phyloP scores from a whole-genome alignment of 2,329 filamentous ascomycete genomes.

The Cercospora beticola region DNA sequence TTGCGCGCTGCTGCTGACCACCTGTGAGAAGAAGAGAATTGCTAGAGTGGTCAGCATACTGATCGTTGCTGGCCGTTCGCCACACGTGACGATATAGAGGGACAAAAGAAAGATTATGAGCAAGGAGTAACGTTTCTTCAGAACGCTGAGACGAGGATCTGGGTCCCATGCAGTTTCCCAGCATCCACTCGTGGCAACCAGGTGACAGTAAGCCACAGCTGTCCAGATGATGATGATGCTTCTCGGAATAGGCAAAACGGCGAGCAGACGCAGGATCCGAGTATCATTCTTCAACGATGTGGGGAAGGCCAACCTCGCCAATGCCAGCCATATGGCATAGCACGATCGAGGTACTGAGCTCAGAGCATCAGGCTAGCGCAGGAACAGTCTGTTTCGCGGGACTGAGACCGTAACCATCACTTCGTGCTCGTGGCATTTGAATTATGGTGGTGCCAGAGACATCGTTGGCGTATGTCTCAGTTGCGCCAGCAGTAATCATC shows the following conservation, averaged over 20 bases:
- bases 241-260: background rate
- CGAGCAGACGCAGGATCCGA: background rate
- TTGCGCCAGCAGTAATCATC: background rate
- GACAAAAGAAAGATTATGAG: background rate
- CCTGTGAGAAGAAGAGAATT: constrained; percentile 12
- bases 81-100: background rate
- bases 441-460: background rate
- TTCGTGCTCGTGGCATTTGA: background rate
- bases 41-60: constrained; percentile 17
- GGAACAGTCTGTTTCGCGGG: background rate
- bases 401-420: background rate
- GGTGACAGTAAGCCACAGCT: background rate
- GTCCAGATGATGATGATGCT: background rate
- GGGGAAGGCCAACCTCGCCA: background rate
- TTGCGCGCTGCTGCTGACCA: constrained; percentile 14
- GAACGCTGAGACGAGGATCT: background rate
- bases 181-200: background rate
- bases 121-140: background rate
- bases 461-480: background rate
- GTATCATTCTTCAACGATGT: background rate
- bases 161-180: background rate
- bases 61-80: background rate
- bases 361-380: background rate
- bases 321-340: background rate
- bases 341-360: background rate